Conservation (phyloP, 2,329 filamentous ascomycete species). For the Cladosporium sp. region DNA sequence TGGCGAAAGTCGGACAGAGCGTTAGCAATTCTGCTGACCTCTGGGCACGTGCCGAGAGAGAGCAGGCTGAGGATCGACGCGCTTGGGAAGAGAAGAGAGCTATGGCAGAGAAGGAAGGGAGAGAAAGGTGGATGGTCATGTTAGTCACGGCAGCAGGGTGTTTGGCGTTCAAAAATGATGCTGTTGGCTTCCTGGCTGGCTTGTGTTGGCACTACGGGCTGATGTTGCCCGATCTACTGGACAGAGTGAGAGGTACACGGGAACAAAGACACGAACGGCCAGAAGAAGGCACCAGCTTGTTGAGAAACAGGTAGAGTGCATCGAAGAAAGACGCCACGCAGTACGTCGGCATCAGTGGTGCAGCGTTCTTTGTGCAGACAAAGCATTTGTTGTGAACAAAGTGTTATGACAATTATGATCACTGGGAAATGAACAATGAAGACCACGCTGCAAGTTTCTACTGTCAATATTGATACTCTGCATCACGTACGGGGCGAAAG, state of each 20-base stretch:
- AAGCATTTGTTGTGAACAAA: too few species aligned
- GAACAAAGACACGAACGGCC: not conserved
- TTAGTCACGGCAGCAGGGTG: constrained; percentile 78
- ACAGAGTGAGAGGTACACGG: constrained; percentile 7
- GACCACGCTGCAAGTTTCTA: too few species aligned
- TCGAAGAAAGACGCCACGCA: not conserved
- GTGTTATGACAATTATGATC: too few species aligned
- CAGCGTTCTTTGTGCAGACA: too few species aligned
- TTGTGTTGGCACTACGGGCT: constrained; percentile 74
- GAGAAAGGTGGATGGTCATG: constrained; percentile 83
- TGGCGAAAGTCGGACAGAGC: constrained; percentile 79
- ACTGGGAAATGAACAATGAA: too few species aligned
- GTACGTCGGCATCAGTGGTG: too few species aligned
- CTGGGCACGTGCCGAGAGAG: constrained; percentile 36
- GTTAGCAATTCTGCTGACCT: constrained; percentile 69
- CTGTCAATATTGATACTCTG: too few species aligned
- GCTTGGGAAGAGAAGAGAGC: constrained; percentile 43
- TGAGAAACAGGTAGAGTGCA: not conserved
- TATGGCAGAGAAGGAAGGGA: constrained; percentile 58
- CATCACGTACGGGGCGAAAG: too few species aligned
- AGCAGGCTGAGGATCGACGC: constrained; percentile 18
- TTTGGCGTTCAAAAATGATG: constrained; percentile 85
- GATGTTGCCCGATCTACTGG: constrained; percentile 17
- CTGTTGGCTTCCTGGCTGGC: constrained; percentile 77
- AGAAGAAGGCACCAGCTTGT: not conserved